Percentiles rank a stretch among this genome's conserved stretches.
These are phyloP conservation scores for Dactylorhiza incarnata DNA, from an alignment of 106 monocot species.

Conservation along the genomic window DNA sequence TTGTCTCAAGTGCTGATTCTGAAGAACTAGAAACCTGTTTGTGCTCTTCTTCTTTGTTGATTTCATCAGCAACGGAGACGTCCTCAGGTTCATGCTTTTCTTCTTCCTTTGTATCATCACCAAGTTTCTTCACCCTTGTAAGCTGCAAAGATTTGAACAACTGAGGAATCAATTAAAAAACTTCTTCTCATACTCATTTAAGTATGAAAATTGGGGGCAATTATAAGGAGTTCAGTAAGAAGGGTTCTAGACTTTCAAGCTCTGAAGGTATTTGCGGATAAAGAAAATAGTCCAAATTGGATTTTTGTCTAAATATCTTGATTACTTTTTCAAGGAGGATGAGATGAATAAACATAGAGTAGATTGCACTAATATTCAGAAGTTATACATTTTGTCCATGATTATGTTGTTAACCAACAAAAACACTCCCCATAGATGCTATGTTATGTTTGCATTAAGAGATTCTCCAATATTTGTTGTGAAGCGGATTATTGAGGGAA, in stretches of 20 bases:
- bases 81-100: neutral
- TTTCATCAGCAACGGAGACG: neutral
- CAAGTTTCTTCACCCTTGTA: neutral
- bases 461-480: too few species aligned
- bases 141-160: conserved; percentile 4
- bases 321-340: too few species aligned
- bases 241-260: neutral
- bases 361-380: too few species aligned
- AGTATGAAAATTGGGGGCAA: neutral
- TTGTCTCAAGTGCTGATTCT: neutral
- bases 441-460: too few species aligned
- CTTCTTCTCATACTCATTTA: neutral
- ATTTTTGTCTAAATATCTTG: too few species aligned
- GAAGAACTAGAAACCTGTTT: conserved; percentile 1
- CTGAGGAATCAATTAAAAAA: neutral
- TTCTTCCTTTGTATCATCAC: neutral
- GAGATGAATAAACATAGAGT: too few species aligned
- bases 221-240: neutral
- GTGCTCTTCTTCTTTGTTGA: neutral
- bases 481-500: too few species aligned
- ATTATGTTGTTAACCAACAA: too few species aligned
- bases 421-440: too few species aligned
- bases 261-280: too few species aligned
- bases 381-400: too few species aligned
- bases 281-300: too few species aligned